Evolutionary conservation across 257 asterid species (phyloP).

Genomic region (Lycium ferocissimum): DNA sequence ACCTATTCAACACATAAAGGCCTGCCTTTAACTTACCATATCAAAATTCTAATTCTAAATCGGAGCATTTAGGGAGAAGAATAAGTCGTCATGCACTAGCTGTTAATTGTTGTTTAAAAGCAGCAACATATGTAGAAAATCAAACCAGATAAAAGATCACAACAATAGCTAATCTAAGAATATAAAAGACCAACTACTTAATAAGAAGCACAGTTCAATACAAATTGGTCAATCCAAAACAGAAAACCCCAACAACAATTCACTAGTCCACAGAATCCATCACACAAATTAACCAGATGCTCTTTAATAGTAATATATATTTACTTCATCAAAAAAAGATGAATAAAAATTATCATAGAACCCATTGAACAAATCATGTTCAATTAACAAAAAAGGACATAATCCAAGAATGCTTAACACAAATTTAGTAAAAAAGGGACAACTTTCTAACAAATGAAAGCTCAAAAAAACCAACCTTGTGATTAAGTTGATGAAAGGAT

Average conservation of each 20-base stretch:
- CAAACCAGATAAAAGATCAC: neutral
- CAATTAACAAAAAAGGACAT: neutral
- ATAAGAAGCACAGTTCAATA: neutral
- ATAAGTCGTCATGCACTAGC: neutral
- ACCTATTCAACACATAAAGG: neutral
- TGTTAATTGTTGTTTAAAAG: neutral
- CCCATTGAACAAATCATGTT: neutral
- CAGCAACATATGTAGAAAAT: neutral
- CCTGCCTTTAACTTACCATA: neutral
- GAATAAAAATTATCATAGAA: neutral
- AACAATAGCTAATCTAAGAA: neutral
- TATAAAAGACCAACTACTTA: neutral
- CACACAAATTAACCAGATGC: neutral
- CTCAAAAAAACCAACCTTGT: slow-evolving; percentile 48
- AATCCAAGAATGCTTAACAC: neutral
- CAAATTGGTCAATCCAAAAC: neutral
- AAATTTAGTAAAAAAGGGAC: neutral
- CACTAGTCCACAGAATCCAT: neutral
- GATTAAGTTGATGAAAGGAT: slow-evolving; percentile 51
- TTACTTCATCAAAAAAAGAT: neutral
- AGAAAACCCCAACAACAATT: neutral
- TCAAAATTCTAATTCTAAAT: neutral
- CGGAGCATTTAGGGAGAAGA: neutral
- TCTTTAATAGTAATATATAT: too few species aligned
- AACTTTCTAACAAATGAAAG: neutral